Percentiles rank a stretch among this genome's conserved stretches.
Conservation (phyloP, 108 stramenopile genomes). For the Discostella stelligeroides region DNA sequence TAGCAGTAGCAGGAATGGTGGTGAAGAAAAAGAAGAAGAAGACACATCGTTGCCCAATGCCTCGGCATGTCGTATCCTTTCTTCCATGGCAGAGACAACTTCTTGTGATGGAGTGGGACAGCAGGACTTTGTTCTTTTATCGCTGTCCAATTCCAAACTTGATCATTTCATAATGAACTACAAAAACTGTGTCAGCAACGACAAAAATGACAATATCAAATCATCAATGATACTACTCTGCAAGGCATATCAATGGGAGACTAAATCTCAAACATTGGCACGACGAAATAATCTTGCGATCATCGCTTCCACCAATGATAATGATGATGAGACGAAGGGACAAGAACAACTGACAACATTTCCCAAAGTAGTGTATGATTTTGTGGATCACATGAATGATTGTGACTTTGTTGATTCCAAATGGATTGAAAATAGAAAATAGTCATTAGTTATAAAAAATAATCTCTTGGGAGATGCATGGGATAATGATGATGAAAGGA, state of each 20-base stretch:
- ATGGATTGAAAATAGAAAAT: conserved; percentile 37
- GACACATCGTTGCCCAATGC: conserved; percentile 23
- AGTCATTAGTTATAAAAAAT: conserved; percentile 5
- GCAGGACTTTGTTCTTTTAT: conserved; percentile 20
- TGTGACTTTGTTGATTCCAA: conserved; percentile 17
- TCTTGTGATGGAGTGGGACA: conserved; percentile 6
- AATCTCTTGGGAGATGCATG: too few species aligned
- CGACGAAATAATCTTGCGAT: conserved; percentile 17
- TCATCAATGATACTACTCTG: not conserved
- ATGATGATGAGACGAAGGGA: too few species aligned
- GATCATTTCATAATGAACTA: not conserved
- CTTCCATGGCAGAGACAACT: conserved; percentile 25
- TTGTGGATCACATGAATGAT: conserved; percentile 36
- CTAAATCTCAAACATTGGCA: conserved; percentile 12
- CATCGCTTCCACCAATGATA: too few species aligned
- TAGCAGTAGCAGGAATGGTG: conserved; percentile 9
- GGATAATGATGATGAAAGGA: too few species aligned
- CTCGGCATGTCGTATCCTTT: conserved; percentile 34
- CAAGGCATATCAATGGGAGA: conserved; percentile 19
- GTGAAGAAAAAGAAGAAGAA: not conserved
- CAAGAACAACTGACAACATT: not conserved
- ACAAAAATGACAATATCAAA: too few species aligned
- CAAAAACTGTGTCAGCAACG: too few species aligned
- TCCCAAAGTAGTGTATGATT: conserved; percentile 32
- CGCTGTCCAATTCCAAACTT: not conserved